Conservation (phyloP, 2,329 filamentous ascomycete genomes). For the Cytospora paraplurivora region DNA sequence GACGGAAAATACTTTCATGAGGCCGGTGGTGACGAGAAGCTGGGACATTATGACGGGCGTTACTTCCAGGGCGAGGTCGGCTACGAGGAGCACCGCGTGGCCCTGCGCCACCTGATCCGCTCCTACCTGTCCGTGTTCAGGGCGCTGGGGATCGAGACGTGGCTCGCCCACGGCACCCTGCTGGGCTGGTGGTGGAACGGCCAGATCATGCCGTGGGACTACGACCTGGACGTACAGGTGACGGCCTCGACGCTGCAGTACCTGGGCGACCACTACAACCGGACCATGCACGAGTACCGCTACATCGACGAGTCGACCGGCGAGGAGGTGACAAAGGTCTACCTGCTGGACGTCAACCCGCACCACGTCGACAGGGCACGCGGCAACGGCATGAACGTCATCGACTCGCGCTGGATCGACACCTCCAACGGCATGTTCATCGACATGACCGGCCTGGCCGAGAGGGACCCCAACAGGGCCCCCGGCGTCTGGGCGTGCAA, state of each 20-base stretch:
- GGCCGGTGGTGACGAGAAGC: slow-evolving; percentile 58
- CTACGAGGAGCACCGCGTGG: slow-evolving; percentile 67
- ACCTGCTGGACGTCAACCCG: slow-evolving; percentile 78
- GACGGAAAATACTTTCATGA: slow-evolving; percentile 67
- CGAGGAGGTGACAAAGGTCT: slow-evolving; percentile 49
- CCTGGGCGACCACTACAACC: slow-evolving; percentile 68
- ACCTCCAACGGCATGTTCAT: slow-evolving; percentile 75
- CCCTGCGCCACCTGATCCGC: slow-evolving; percentile 71
- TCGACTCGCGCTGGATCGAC: slow-evolving; percentile 85
- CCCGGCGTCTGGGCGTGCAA: slow-evolving; percentile 78
- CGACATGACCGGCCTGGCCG: slow-evolving; percentile 77
- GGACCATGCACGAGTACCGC: slow-evolving; percentile 63
- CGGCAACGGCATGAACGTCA: slow-evolving; percentile 74
- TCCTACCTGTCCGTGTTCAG: slow-evolving; percentile 72
- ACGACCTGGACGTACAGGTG: slow-evolving; percentile 82
- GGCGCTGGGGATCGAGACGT: slow-evolving; percentile 71
- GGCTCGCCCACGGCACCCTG: slow-evolving; percentile 83
- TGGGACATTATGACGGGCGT: slow-evolving; percentile 74
- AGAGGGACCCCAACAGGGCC: slow-evolving; percentile 59
- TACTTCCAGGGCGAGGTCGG: slow-evolving; percentile 66
- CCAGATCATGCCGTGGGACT: slow-evolving; percentile 79
- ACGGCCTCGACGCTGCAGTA: slow-evolving; percentile 65
- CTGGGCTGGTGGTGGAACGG: slow-evolving; percentile 90
- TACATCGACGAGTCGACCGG: slow-evolving; percentile 46
- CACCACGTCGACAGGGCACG: slow-evolving; percentile 62